These are phyloP conservation scores for Phytophthora sp. DNA, from an alignment of 352 stramenopile species.

Conservation along the genomic window DNA sequence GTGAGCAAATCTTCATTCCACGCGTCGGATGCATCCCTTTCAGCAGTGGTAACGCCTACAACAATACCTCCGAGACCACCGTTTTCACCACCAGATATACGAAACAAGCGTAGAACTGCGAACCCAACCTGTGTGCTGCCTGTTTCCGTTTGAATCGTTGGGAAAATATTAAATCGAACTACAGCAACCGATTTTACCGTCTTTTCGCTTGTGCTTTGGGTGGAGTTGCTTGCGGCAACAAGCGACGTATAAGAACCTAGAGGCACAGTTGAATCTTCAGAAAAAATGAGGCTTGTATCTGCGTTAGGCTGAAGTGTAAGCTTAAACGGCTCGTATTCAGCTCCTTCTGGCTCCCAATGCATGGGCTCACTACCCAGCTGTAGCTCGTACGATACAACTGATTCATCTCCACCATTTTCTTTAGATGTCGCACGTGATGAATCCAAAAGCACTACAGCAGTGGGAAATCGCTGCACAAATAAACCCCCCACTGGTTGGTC, in stretches of 20 bases:
- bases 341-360: conserved; percentile 57
- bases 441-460: conserved; percentile 45
- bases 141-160: conserved; percentile 34
- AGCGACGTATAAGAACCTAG: conserved; percentile 32
- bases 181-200: conserved; percentile 40
- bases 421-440: conserved; percentile 31
- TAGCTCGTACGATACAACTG: conserved; percentile 40
- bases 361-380: conserved; percentile 59
- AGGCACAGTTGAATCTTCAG: neutral
- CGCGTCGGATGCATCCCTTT: conserved; percentile 8
- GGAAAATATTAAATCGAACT: conserved; percentile 47
- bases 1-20: conserved; percentile 51
- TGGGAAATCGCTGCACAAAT: conserved; percentile 51
- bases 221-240: conserved; percentile 51
- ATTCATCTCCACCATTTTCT: conserved; percentile 48
- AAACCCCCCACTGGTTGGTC: conserved; percentile 25
- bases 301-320: conserved; percentile 36
- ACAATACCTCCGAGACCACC: conserved; percentile 57
- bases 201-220: conserved; percentile 36
- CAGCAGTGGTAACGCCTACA: conserved; percentile 47
- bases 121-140: conserved; percentile 61
- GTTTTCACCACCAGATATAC: conserved; percentile 68
- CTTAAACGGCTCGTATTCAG: conserved; percentile 45
- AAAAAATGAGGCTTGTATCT: conserved; percentile 57
- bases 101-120: conserved; percentile 59